Percentiles rank a stretch among this genome's conserved stretches.
Conservation (phyloP, 164 flowering plant genomes). For the Vitis riparia region DNA sequence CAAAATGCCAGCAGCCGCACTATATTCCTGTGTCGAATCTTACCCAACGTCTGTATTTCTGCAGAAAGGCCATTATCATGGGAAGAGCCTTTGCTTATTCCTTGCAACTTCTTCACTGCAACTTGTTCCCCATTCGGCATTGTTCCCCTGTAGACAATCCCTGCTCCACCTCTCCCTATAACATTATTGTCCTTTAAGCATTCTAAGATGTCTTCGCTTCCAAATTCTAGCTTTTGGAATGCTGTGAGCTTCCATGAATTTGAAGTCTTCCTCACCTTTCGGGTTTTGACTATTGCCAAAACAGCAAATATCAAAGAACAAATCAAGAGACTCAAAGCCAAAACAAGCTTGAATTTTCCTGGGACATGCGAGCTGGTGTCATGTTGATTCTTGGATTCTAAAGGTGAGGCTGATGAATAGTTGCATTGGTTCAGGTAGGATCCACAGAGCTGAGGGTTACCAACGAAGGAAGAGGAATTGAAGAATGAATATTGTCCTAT, state of each 20-base stretch:
- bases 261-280: slow-evolving; percentile 23
- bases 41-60: slow-evolving; percentile 66
- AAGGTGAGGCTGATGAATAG: slow-evolving; percentile 26
- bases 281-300: slow-evolving; percentile 51
- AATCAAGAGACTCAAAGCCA: slow-evolving; percentile 49
- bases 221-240: slow-evolving; percentile 63
- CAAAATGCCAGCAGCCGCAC: slow-evolving; percentile 63
- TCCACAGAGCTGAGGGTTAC: slow-evolving; percentile 63
- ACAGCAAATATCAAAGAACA: slow-evolving; percentile 51
- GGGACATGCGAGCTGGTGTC: slow-evolving; percentile 30
- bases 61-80: slow-evolving; percentile 71
- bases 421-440: slow-evolving; percentile 40
- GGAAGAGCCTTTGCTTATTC: slow-evolving; percentile 54
- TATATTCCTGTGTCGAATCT: slow-evolving; percentile 66
- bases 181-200: slow-evolving; percentile 64
- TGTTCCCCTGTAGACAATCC: slow-evolving; percentile 58
- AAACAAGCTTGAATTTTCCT: slow-evolving; percentile 51
- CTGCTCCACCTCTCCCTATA: slow-evolving; percentile 85
- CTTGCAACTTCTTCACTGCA: slow-evolving; percentile 65
- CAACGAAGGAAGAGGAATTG: slow-evolving; percentile 58
- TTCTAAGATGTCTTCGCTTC: slow-evolving; percentile 52
- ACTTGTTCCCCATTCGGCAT: slow-evolving; percentile 63
- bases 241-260: slow-evolving; percentile 69
- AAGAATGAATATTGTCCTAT: slow-evolving; percentile 56
- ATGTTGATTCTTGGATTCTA: slow-evolving; percentile 10